Base-by-base conservation (phyloP, 768 basidiomycete genomes). In the Hygrocybe coccinea region DNA sequence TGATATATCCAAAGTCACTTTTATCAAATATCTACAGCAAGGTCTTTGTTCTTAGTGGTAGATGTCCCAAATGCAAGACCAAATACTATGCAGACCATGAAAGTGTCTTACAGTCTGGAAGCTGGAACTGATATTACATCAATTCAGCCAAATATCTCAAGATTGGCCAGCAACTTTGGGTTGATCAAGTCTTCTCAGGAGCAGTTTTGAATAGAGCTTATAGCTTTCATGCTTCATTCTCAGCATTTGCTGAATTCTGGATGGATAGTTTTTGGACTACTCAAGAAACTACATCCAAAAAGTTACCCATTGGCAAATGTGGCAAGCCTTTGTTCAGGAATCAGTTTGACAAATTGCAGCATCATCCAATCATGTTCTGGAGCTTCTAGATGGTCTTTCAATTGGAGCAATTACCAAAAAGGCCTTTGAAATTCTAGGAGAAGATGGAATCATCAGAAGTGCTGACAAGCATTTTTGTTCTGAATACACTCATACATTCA, bases 251-350 rank as follows among this genome's bases (percentile, higher is more conserved):
- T 2, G 36, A 58, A 46, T 61, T 55, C 47, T 63, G 60, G 57
- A 63, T 49, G 37, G 22, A 56, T 25, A 52, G 34, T 12, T 62
- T 58, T 49, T 19, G 17, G 15, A 50, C 14, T 14, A 41, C 46
- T 41, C 33, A 49, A 41, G 4, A 34, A 17, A 48, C 45, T 14
- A 36, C 21, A 22, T 25, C 54, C 10, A 43, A 34, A n/a, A 34
- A n/a, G 8, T 63, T 14, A 54, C 58, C 19, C 34, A 38, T 17
- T 17, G 51, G 15, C 60, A 65, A 11, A 45, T 63, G 2, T 65
- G 62, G 64, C 50, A 57, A 45, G 56, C 60, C 9, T 65, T 63
- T 62, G 54, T 65, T 41, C 51, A 63, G 21, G 60, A 65, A 50
- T 61, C 64, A 24, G 55, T 65, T n/a, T 35, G 60, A 2, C 25